Conservation (phyloP, 2,329 filamentous ascomycete genomes). For the Exophiala sideris region DNA sequence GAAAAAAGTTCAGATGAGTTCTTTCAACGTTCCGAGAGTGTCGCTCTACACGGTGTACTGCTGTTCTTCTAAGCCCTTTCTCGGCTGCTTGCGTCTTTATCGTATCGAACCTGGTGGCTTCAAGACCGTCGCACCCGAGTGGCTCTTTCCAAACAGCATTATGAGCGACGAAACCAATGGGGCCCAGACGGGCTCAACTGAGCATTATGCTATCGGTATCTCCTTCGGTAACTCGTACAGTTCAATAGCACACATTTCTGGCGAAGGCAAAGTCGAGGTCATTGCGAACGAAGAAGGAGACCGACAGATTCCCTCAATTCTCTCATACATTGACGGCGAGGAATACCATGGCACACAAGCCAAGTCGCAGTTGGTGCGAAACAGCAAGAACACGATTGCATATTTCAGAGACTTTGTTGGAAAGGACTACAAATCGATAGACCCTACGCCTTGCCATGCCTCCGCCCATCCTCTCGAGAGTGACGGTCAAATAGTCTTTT, state of each 20-base stretch:
- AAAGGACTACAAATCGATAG: constrained; percentile 93
- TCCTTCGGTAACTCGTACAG: constrained; percentile 98
- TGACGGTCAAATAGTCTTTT: constrained; percentile 72
- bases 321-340: constrained; percentile 93
- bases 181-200: constrained; percentile 38
- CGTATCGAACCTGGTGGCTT: not conserved
- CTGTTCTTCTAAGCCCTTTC: not conserved
- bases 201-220: constrained; percentile 79
- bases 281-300: constrained; percentile 99
- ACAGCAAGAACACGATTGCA: constrained; percentile 86
- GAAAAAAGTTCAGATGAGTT: constrained; percentile 25
- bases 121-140: not conserved
- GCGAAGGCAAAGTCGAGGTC: constrained; percentile 90
- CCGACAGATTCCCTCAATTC: constrained; percentile 89
- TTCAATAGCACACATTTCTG: constrained; percentile 85
- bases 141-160: constrained; percentile 22
- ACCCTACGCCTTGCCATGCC: constrained; percentile 89
- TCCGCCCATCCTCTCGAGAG: constrained; percentile 82
- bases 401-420: constrained; percentile 96
- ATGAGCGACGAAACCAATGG: constrained; percentile 54
- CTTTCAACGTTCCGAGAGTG: not conserved
- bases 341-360: constrained; percentile 96
- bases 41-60: not conserved
- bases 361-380: constrained; percentile 88
- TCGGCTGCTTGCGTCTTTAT: not conserved